Evolutionary conservation across 1,139 yeast genomes (phyloP), one percentile per base, ranked within the genome.

Genomic region (Debaryomycetaceae sp.): DNA sequence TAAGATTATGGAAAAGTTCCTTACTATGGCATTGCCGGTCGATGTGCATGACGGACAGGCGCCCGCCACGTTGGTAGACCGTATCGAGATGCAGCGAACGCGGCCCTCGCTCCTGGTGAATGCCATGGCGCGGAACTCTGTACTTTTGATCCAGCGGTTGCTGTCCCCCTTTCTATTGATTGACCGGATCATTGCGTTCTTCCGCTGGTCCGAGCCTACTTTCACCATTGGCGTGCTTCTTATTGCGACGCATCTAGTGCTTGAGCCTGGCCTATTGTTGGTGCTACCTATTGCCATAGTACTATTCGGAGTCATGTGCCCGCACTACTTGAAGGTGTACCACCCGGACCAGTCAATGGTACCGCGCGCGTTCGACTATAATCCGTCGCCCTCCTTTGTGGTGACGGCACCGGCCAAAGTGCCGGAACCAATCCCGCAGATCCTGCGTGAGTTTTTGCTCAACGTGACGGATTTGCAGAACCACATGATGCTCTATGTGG

Each of bases 381-480:
- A 75, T 44, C 78, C 77, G 4, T 49, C 62, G 0, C 77, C 82
- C 3, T 65, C 78, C 2, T 55, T 53, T 6, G 78, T 77, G 2
- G 37, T 71, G 0, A 41, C 80, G 25, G 50, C 58, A 27, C 55
- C 57, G 5, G 60, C 69, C 11, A 62, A 55, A 10, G 41, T 67
- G 1, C 92, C 93, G 2, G 73, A 70, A 35, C 93, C 94, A 0
- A 81, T 77, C 3, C 82, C 90, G 2, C 85, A 83, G 47, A 62
- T 81, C 28, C 76, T 90, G 13, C 65, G 82, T 31, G 95, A 85
- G 47, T 85, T 83, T 47, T 55, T 78, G 16, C 51, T 85, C 36
- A 85, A 85, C 48, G 58, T 82, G 41, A 82, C 93, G 1, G 95
- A 85, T 53, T 61, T 85, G 32, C 95, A 85, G 45, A 85, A 85